Evolutionary conservation across 1,284 basidiomycete species (phyloP), one percentile per base, ranked within the genome.

Genomic region (Farysia itapuensis): DNA sequence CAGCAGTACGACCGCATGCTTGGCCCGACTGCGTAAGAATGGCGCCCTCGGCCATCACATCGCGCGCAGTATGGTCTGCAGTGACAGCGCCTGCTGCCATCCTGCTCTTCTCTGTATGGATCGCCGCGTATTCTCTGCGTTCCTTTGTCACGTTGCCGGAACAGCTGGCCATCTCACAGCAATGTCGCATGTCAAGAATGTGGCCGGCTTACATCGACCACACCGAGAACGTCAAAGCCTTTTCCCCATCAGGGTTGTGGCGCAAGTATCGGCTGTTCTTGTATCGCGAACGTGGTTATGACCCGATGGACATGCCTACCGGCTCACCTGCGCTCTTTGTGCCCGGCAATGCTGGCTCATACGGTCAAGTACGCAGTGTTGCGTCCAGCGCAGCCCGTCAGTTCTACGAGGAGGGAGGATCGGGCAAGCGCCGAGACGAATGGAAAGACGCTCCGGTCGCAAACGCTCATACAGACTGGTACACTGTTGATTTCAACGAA

Each of bases 111-210:
- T 35, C 56, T 6, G 18, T 45, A 11, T 28, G 45, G 3, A 12
- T 48, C 26, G 33, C 39, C 9, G 35, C 53, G 9, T 50, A 59
- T 33, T 49, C 45, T 13, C 32, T 67, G 14, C 28, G 43, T 18
- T 60, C 67, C 1, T 74, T 72, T 26, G 9, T 45, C 5, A 20
- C 35, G 4, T 50, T 73, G 2, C 57, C 68, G 14, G 26, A 39
- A 12, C 49, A 49, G 28, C 64, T 75, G 4, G 41, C 35, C 8
- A 39, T 69, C 20, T 38, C 43, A n/a, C 64, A 67, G 28, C 54
- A 65, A 82, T 99, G 94, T 78, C 85, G 89, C 42, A 98, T 98
- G 94, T 91, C 90, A 50, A 92, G 86, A 81, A 98, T 98, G 95
- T 88, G 84, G 4, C 94, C 93, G 1, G 87, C 87, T 5, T 98